Percentiles rank a stretch among this genome's conserved stretches.
phyloP scores from a whole-genome alignment of 208 protist species.

The Borovskyia barvae region DNA sequence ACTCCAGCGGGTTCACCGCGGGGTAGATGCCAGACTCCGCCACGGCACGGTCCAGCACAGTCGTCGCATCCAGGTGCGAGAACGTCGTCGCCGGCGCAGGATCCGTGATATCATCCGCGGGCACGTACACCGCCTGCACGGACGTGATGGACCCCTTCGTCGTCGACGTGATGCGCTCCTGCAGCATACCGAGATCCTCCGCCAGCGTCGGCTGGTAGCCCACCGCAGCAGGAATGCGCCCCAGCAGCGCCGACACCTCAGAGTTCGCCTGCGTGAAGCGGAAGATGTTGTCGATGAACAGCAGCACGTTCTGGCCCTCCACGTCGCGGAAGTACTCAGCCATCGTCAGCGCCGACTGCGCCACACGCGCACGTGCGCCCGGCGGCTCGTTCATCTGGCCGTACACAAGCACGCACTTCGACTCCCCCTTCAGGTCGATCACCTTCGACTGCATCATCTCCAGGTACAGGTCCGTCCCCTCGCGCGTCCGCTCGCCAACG shows the following conservation, averaged over 20 bases:
- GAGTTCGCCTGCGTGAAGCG: constrained; percentile 98
- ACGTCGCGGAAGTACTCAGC: constrained; percentile 99
- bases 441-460: constrained; percentile 98
- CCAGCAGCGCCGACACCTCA: constrained; percentile 97
- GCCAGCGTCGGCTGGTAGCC: constrained; percentile 99
- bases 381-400: constrained; percentile 99
- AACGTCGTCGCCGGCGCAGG: constrained; percentile 98
- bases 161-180: constrained; percentile 98
- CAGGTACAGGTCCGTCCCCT: constrained; percentile 98
- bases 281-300: constrained; percentile 99
- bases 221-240: constrained; percentile 98
- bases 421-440: constrained; percentile 93
- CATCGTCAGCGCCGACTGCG: constrained; percentile 96
- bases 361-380: constrained; percentile 97
- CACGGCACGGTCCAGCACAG: constrained; percentile 96
- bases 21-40: constrained; percentile 98
- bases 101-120: constrained; percentile 98
- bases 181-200: constrained; percentile 97
- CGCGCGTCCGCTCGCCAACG: constrained; percentile 98
- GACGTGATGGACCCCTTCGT: constrained; percentile 96
- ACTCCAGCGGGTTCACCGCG: constrained; percentile 98
- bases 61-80: constrained; percentile 98
- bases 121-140: constrained; percentile 98
- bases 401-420: constrained; percentile 98
- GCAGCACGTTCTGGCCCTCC: constrained; percentile 97